These are phyloP conservation scores for Dothidotthia symphoricarpi DNA, from an alignment of 2,329 filamentous ascomycete genomes.

Conservation along the genomic window DNA sequence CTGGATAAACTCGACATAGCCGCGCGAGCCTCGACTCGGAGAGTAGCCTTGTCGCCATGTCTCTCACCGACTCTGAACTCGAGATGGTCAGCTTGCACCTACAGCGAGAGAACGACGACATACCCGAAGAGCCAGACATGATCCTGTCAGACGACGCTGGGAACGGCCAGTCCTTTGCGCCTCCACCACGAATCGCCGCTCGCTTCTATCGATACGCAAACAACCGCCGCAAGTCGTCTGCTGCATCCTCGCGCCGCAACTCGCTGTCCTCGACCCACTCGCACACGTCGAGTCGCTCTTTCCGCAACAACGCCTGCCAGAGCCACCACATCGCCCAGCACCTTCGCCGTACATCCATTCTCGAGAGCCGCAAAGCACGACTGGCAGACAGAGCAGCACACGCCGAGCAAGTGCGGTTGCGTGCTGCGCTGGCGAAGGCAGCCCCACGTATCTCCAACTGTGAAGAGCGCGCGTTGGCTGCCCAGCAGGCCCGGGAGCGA, in stretches of 20 bases:
- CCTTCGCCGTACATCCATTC: conserved; percentile 73
- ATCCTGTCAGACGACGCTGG: conserved; percentile 42
- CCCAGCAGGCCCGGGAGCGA: conserved; percentile 73
- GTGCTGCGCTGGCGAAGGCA: conserved; percentile 72
- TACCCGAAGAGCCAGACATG: conserved; percentile 45
- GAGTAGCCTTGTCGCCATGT: conserved; percentile 18
- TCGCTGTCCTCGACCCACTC: conserved; percentile 75
- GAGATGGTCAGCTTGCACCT: conserved; percentile 32
- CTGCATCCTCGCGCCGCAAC: conserved; percentile 75
- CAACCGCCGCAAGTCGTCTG: conserved; percentile 69
- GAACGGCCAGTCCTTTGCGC: conserved; percentile 53
- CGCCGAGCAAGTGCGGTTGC: conserved; percentile 76
- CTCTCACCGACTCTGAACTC: conserved; percentile 36
- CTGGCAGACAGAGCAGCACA: conserved; percentile 78
- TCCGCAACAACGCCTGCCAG: conserved; percentile 56
- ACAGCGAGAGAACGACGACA: conserved; percentile 38
- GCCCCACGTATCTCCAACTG: conserved; percentile 64
- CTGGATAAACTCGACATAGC: conserved; percentile 19
- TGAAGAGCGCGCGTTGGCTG: conserved; percentile 74
- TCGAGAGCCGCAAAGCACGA: conserved; percentile 76
- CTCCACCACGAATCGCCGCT: conserved; percentile 73
- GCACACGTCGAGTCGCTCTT: conserved; percentile 62
- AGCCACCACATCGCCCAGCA: conserved; percentile 78
- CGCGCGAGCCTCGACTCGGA: conserved; percentile 16
- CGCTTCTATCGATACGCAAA: conserved; percentile 69